phyloP scores from a whole-genome alignment of 495 filamentous ascomycete species.

The Aspergillus biplanus region DNA sequence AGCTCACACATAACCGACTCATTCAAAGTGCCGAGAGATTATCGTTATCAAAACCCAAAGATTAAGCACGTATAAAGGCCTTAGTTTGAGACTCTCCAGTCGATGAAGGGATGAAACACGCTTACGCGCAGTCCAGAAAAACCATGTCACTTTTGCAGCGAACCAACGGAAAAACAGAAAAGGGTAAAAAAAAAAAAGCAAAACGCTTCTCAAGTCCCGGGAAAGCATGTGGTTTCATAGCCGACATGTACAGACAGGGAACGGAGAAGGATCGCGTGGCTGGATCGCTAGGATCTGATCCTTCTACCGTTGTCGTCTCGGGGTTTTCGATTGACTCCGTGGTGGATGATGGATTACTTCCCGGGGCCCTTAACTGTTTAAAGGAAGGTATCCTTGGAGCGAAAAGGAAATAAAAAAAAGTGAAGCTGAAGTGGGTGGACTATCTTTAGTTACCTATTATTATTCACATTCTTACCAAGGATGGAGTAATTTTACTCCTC shows the following conservation, averaged over 20 bases:
- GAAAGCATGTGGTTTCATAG: slow-evolving; percentile 18
- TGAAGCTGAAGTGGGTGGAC: not conserved
- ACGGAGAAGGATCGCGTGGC: slow-evolving; percentile 16
- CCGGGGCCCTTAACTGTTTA: too few species aligned
- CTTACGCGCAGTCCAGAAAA: slow-evolving; percentile 1
- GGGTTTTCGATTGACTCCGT: too few species aligned
- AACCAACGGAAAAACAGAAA: slow-evolving; percentile 1
- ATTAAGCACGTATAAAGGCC: slow-evolving; percentile 2
- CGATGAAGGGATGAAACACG: slow-evolving; percentile 13
- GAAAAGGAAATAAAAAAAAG: not conserved
- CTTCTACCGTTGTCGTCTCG: slow-evolving; percentile 1
- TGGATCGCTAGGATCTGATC: slow-evolving; percentile 17
- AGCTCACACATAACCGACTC: not conserved
- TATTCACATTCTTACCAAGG: too few species aligned
- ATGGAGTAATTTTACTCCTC: not conserved
- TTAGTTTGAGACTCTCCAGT: not conserved
- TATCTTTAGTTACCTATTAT: too few species aligned
- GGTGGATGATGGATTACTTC: too few species aligned
- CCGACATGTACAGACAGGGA: slow-evolving; percentile 8
- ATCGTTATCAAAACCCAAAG: slow-evolving; percentile 10
- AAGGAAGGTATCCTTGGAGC: too few species aligned
- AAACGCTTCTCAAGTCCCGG: slow-evolving; percentile 11
- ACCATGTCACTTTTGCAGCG: slow-evolving; percentile 1
- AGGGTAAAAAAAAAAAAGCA: not conserved
- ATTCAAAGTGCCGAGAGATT: slow-evolving; percentile 8